Conservation (phyloP, 352 stramenopile genomes). For the Thalassiosira mediterranea region DNA sequence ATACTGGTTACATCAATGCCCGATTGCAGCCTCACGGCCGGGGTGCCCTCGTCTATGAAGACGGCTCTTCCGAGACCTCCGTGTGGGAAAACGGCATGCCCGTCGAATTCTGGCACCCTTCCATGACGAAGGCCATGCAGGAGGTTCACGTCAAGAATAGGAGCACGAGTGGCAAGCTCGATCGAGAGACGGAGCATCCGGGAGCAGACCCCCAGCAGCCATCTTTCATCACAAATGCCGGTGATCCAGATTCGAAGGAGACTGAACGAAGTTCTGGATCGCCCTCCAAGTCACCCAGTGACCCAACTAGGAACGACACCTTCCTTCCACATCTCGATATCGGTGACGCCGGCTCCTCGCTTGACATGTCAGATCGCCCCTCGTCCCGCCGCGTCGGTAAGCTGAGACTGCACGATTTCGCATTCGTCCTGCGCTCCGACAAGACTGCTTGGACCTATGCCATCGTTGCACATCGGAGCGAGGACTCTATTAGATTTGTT, state of each 20-base stretch:
- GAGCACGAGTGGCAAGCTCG: not conserved
- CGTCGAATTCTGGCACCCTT: too few relatives aligned
- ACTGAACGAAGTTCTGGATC: too few relatives aligned
- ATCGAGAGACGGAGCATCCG: not conserved
- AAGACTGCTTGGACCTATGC: constrained; percentile 27
- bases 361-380: too few relatives aligned
- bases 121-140: too few relatives aligned
- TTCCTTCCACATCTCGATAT: constrained; percentile 10
- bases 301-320: not conserved
- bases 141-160: not conserved
- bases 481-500: constrained; percentile 32
- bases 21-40: constrained; percentile 31
- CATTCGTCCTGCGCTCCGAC: constrained; percentile 26
- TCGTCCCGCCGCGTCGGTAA: too few relatives aligned
- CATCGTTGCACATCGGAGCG: constrained; percentile 9
- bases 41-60: constrained; percentile 13
- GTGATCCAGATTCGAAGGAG: not conserved
- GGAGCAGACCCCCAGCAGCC: not conserved
- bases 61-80: constrained; percentile 11
- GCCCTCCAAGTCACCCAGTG: too few relatives aligned
- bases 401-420: constrained; percentile 41
- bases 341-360: not conserved
- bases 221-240: not conserved
- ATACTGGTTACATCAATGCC: constrained; percentile 28
- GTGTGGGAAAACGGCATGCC: constrained; percentile 27